phyloP scores from a whole-genome alignment of 2,329 filamentous ascomycete genomes.

The Xylariaceae sp. region DNA sequence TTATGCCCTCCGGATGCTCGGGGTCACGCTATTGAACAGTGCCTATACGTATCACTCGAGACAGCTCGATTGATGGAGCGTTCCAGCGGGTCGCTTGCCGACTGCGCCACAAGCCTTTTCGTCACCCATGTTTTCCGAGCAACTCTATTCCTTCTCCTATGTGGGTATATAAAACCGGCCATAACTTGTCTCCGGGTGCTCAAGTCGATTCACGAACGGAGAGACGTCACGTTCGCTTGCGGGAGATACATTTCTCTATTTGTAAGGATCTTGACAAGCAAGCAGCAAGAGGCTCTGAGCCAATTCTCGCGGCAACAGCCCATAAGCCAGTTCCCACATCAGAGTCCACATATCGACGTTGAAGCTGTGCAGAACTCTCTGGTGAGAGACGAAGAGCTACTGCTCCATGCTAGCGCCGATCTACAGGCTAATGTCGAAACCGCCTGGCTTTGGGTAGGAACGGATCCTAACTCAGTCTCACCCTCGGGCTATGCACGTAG shows the following conservation, averaged over 20 bases:
- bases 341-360: constrained; percentile 18
- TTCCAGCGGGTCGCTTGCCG: constrained; percentile 55
- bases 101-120: constrained; percentile 69
- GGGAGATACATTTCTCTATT: constrained; percentile 83
- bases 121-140: constrained; percentile 86
- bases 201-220: constrained; percentile 64
- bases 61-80: constrained; percentile 74
- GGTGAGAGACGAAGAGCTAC: constrained; percentile 74
- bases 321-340: constrained; percentile 23
- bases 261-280: constrained; percentile 59
- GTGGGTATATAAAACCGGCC: constrained; percentile 69
- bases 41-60: constrained; percentile 69
- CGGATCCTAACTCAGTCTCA: constrained; percentile 43
- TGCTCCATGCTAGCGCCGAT: constrained; percentile 83
- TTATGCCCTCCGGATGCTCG: constrained; percentile 63
- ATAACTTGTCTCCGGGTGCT: constrained; percentile 68
- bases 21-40: constrained; percentile 70
- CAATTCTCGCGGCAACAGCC: constrained; percentile 23
- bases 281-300: constrained; percentile 43
- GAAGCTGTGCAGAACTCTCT: constrained; percentile 35
- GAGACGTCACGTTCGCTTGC: constrained; percentile 72
- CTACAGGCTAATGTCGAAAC: constrained; percentile 74
- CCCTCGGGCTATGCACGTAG: constrained; percentile 28
- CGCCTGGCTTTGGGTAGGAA: constrained; percentile 77
- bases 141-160: constrained; percentile 72